phyloP scores from a whole-genome alignment of 2,329 filamentous ascomycete genomes.

The Trichothecium sympodiale region DNA sequence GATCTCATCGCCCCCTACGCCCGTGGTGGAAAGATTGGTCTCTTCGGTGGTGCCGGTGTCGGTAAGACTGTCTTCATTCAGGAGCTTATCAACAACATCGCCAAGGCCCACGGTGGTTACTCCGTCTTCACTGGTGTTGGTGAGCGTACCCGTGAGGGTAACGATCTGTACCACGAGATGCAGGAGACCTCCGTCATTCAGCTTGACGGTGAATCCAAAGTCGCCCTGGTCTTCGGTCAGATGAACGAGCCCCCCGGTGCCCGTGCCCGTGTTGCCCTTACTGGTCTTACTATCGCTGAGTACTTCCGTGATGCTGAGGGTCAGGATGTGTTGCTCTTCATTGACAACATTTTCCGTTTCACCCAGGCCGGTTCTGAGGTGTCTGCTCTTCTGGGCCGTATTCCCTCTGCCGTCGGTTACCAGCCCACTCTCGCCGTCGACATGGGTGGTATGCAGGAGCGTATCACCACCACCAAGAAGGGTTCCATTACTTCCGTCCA shows the following conservation, averaged over 20 bases:
- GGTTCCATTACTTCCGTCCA: constrained; percentile 99
- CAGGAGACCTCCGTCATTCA: constrained; percentile 99
- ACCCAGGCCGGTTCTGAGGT: constrained; percentile 99
- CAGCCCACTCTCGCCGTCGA: constrained; percentile 96
- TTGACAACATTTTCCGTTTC: constrained; percentile 99
- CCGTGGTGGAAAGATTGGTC: constrained; percentile 99
- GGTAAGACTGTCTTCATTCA: constrained; percentile 99
- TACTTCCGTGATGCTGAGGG: constrained; percentile 70
- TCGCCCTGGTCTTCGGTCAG: constrained; percentile 98
- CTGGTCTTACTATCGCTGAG: constrained; percentile 66
- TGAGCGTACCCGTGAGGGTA: constrained; percentile 99
- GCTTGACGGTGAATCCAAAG: constrained; percentile 98
- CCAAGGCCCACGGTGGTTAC: constrained; percentile 99
- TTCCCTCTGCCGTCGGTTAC: constrained; percentile 99
- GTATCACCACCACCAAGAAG: constrained; percentile 99
- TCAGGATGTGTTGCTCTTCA: constrained; percentile 98
- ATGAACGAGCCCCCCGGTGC: constrained; percentile 99
- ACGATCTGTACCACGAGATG: constrained; percentile 99
- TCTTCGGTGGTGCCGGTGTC: constrained; percentile 99
- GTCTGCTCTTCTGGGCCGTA: constrained; percentile 98
- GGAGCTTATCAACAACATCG: constrained; percentile 99
- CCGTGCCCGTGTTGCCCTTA: constrained; percentile 98
- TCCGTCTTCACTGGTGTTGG: constrained; percentile 99
- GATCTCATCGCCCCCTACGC: constrained; percentile 97
- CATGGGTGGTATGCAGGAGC: constrained; percentile 99